Percentiles rank a stretch among this genome's conserved stretches.
These are phyloP conservation scores for Gnetum montanum DNA, from an alignment of 75 land plant species.

Conservation along the genomic window DNA sequence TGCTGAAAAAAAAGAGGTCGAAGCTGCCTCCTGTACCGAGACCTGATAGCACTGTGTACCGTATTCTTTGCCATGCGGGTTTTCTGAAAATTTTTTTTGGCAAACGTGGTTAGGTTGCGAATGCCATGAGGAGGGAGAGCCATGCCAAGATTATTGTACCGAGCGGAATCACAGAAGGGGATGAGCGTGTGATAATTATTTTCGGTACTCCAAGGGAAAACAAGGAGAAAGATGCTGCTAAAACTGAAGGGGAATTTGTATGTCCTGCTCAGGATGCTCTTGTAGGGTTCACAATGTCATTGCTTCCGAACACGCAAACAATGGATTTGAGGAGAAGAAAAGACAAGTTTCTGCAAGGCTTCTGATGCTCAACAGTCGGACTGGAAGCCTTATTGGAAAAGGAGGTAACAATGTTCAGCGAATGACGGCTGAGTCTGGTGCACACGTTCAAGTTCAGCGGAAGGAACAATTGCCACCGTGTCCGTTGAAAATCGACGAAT, in stretches of 20 bases:
- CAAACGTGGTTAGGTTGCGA: conserved; percentile 63
- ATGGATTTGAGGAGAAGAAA: conserved; percentile 16
- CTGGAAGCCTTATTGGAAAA: conserved; percentile 77
- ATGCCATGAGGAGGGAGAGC: conserved; percentile 52
- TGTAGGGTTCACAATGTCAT: conserved; percentile 51
- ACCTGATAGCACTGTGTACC: conserved; percentile 42
- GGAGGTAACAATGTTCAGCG: conserved; percentile 65
- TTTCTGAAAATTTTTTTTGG: conserved; percentile 75
- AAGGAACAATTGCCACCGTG: conserved; percentile 69
- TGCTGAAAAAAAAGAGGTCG: too few species aligned
- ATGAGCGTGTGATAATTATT: conserved; percentile 68
- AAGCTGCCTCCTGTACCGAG: conserved; percentile 3
- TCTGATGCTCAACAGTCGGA: conserved; percentile 57
- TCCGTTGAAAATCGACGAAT: conserved; percentile 79
- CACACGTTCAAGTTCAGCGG: conserved; percentile 55
- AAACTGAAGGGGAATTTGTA: conserved; percentile 4
- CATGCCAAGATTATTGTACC: conserved; percentile 66
- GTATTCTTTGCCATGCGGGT: conserved; percentile 54
- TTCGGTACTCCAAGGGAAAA: conserved; percentile 14
- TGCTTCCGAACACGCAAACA: neutral
- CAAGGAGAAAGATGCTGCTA: conserved; percentile 12
- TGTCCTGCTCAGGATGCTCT: conserved; percentile 75
- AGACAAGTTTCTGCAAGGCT: conserved; percentile 36
- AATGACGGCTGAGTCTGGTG: conserved; percentile 59
- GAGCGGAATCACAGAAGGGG: conserved; percentile 55